Conservation (phyloP, 2,329 filamentous ascomycete genomes). For the Cylindrodendrum hubeiense region DNA sequence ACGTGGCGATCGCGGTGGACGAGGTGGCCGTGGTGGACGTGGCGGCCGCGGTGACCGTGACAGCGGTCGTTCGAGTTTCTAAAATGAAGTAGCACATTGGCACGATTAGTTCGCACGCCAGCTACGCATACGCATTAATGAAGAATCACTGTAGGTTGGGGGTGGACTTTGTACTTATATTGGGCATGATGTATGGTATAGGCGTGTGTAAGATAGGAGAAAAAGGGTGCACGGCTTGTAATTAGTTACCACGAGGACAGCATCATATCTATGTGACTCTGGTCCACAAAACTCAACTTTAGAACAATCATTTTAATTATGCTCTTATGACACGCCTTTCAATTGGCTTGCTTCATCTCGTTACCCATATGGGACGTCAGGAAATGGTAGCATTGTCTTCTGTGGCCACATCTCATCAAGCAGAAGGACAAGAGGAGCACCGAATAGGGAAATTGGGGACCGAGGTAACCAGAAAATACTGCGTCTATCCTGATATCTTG, state of each 20-base stretch:
- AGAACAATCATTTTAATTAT: constrained; percentile 36
- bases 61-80: constrained; percentile 25
- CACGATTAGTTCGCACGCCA: neutral
- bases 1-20: constrained; percentile 20
- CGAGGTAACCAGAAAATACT: neutral
- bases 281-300: constrained; percentile 44
- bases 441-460: neutral
- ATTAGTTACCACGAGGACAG: constrained; percentile 37
- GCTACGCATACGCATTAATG: constrained; percentile 16
- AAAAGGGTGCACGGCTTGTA: constrained; percentile 40
- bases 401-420: neutral
- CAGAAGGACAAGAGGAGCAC: neutral
- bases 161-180: constrained; percentile 43
- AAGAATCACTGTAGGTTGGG: constrained; percentile 11
- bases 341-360: neutral
- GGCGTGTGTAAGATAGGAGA: constrained; percentile 36
- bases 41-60: constrained; percentile 35
- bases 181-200: constrained; percentile 41
- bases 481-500: neutral
- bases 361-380: neutral
- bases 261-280: constrained; percentile 37
- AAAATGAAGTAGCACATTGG: constrained; percentile 1
- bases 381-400: neutral
- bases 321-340: neutral
- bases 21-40: constrained; percentile 29